Percentiles rank a stretch among this genome's conserved stretches.
Evolutionary conservation across 23 red algal species (phyloP).

Genomic region (Gracilaria domingensis): DNA sequence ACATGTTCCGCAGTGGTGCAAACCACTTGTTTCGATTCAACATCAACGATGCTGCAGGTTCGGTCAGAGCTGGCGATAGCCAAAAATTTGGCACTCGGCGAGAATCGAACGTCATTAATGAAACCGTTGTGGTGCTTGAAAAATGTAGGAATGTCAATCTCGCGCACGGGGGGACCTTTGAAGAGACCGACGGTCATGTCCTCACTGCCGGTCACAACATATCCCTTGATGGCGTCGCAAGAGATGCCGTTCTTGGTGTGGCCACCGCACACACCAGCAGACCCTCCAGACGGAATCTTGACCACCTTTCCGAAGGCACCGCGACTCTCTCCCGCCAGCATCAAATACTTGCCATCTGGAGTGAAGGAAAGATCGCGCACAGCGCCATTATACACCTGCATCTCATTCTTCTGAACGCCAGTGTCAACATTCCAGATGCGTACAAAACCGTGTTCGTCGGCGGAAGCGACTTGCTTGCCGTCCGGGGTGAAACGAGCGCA

Average conservation of each 20-base stretch:
- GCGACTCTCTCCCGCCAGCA: conserved; percentile 53
- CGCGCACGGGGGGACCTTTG: conserved; percentile 75
- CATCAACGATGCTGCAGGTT: conserved; percentile 62
- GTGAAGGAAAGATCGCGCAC: conserved; percentile 77
- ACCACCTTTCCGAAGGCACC: conserved; percentile 78
- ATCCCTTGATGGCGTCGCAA: conserved; percentile 47
- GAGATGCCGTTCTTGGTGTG: conserved; percentile 68
- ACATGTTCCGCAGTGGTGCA: conserved; percentile 60
- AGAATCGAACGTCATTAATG: conserved; percentile 81
- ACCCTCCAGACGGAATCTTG: conserved; percentile 66
- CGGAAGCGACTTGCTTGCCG: conserved; percentile 62
- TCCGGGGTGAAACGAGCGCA: conserved; percentile 65
- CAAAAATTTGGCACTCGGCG: conserved; percentile 47
- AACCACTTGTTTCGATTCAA: conserved; percentile 21
- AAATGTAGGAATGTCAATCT: conserved; percentile 65
- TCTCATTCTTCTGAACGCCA: conserved; percentile 42
- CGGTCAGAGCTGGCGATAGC: conserved; percentile 70
- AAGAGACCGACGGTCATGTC: conserved; percentile 79
- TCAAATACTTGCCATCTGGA: conserved; percentile 62
- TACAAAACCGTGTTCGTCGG: conserved; percentile 71
- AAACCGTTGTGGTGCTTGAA: conserved; percentile 69
- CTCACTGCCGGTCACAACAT: conserved; percentile 63
- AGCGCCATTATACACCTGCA: conserved; percentile 46
- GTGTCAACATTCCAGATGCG: conserved; percentile 75
- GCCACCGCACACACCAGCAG: conserved; percentile 68